Evolutionary conservation across 441 rosid species (phyloP), one percentile per base, ranked within the genome.

Genomic region (Adansonia gregorii): DNA sequence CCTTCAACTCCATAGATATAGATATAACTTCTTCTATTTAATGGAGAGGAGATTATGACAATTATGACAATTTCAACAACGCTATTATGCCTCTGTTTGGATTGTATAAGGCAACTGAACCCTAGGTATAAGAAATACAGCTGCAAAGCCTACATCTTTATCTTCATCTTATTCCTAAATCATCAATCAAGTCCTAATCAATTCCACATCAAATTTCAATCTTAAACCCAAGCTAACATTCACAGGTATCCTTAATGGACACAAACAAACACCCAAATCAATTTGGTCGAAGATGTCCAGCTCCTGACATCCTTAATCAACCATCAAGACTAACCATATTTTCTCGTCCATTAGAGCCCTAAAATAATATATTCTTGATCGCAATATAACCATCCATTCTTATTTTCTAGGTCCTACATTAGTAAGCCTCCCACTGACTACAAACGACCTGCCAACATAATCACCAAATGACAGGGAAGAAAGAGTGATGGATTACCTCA

Each of bases 401-500:
- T 63, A 12, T 14, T 2, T 64, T 48, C 58, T 35, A 22, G n/a
- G 56, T 11, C 6, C 55, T 48, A 48, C 73, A 68, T 22, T 20
- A 19, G 54, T 45, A 45, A 67, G n/a, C 72, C 52, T 43, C 71
- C 0, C 3, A 0, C 45, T 70, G 61, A 52, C 52, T 24, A 8
- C 41, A 24, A 17, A 15, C 45, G n/a, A 69, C 73, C 19, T 48
- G 58, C 14, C 22, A 51, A 24, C 51, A 2, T 3, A 70, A 71
- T 27, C 61, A 27, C 22, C 15, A 72, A 72, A 54, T 54, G 63
- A 20, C 14, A 1, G 1, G 20, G 19, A 73, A 22, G 56, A 45
- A 31, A 79, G 58, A 68, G 69, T 2, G 59, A 79, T n/a, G 70
- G 73, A 83, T 74, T 89, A 97, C 99, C 99, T 94, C 98, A 76